Conservation (phyloP, 148 eudicot genomes). For the Vaccinium corymbosum region DNA sequence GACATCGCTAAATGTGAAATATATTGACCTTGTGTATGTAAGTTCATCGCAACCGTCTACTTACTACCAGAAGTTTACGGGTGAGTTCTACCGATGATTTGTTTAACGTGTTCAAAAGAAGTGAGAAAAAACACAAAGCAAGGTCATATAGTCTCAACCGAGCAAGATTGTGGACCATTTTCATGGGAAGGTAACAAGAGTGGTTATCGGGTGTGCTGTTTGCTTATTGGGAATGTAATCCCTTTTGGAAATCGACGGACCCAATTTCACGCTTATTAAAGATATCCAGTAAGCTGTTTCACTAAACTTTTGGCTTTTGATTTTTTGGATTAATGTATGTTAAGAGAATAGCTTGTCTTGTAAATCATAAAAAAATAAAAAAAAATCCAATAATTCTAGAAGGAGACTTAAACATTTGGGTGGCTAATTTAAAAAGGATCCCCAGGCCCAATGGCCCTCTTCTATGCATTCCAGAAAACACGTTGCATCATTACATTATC, state of each 20-base stretch:
- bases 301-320: too few relatives aligned
- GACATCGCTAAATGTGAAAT: background rate
- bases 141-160: background rate
- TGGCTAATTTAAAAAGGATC: background rate
- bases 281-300: too few relatives aligned
- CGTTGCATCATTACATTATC: background rate
- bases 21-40: background rate
- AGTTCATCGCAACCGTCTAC: background rate
- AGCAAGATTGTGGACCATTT: background rate
- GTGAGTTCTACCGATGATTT: background rate
- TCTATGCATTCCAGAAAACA: conserved; percentile 11
- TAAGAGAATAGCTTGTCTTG: too few relatives aligned
- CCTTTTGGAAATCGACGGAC: background rate
- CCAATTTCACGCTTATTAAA: background rate
- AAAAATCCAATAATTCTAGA: too few relatives aligned
- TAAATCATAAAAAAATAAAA: too few relatives aligned
- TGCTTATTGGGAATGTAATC: background rate
- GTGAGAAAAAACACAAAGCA: background rate
- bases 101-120: background rate
- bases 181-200: background rate
- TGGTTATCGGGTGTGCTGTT: background rate
- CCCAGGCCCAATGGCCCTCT: background rate
- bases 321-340: too few relatives aligned
- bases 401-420: too few relatives aligned
- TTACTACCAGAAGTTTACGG: background rate